phyloP scores from a whole-genome alignment of 2,329 filamentous ascomycete genomes.

The Ambrosiella cleistominuta region DNA sequence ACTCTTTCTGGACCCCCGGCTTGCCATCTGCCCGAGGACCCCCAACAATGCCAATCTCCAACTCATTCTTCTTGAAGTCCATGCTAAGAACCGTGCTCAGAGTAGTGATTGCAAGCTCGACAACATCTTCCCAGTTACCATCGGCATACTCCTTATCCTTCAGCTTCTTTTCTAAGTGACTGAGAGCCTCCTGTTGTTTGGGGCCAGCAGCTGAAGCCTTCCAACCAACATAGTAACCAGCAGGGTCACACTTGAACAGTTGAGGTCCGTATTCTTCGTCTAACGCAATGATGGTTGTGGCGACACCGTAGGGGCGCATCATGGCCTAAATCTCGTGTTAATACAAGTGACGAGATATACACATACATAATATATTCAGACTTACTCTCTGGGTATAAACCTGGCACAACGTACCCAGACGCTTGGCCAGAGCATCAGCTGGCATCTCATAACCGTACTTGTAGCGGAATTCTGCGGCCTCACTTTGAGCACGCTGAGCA shows the following conservation, averaged over 20 bases:
- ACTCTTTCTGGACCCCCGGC: conserved; percentile 61
- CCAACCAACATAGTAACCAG: conserved; percentile 96
- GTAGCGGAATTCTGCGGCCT: conserved; percentile 96
- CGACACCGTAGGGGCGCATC: conserved; percentile 94
- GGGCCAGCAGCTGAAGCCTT: conserved; percentile 94
- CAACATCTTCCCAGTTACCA: conserved; percentile 90
- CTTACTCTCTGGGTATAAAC: conserved; percentile 91
- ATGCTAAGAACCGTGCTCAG: conserved; percentile 93
- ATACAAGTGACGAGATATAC: background rate
- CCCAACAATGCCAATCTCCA: conserved; percentile 94
- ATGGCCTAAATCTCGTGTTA: conserved; percentile 43
- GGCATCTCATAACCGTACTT: conserved; percentile 99
- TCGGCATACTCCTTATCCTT: conserved; percentile 95
- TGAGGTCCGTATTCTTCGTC: conserved; percentile 86
- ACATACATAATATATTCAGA: conserved; percentile 5
- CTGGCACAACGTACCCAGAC: conserved; percentile 96
- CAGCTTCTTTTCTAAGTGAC: conserved; percentile 98
- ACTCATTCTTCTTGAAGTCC: conserved; percentile 98
- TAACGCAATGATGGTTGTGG: conserved; percentile 84
- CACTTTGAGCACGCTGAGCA: conserved; percentile 78
- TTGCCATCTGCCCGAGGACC: conserved; percentile 67
- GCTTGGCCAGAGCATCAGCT: conserved; percentile 88
- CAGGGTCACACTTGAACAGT: conserved; percentile 95
- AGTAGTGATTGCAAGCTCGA: conserved; percentile 88
- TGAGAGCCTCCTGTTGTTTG: conserved; percentile 96